These are phyloP conservation scores for Arthroderma sp. DNA, from an alignment of 2,329 filamentous ascomycete genomes.

Conservation along the genomic window DNA sequence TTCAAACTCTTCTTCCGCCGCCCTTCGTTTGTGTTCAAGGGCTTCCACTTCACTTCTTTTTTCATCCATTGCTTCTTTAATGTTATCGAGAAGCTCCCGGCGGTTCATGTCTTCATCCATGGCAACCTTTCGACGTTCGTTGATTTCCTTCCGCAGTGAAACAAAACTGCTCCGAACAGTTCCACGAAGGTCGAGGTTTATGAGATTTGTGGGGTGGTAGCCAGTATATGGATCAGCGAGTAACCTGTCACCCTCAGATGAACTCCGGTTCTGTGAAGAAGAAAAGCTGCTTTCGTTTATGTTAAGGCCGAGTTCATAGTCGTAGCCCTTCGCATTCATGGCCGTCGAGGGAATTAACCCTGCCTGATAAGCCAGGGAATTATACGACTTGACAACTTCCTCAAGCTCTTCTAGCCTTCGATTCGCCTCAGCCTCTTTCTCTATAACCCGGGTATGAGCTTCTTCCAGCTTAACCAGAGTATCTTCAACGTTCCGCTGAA, in stretches of 20 bases:
- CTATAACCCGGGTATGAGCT: constrained; percentile 64
- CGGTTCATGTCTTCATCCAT: constrained; percentile 91
- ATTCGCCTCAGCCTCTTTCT: constrained; percentile 80
- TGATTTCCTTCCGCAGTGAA: constrained; percentile 72
- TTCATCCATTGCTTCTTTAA: constrained; percentile 94
- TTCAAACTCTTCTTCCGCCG: constrained; percentile 86
- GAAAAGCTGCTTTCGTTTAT: constrained; percentile 72
- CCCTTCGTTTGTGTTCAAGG: constrained; percentile 72
- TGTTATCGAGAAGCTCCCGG: constrained; percentile 81
- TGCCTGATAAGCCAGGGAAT: constrained; percentile 86
- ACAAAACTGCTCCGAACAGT: constrained; percentile 67
- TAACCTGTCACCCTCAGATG: constrained; percentile 56
- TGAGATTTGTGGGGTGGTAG: constrained; percentile 76
- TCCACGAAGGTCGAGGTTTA: constrained; percentile 79
- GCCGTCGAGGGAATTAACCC: constrained; percentile 77
- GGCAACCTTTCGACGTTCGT: constrained; percentile 68
- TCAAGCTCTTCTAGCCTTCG: constrained; percentile 86
- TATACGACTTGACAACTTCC: constrained; percentile 76
- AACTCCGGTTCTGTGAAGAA: constrained; percentile 41
- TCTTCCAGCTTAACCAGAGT: constrained; percentile 68
- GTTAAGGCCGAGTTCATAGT: constrained; percentile 76
- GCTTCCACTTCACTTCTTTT: constrained; percentile 87
- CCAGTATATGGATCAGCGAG: constrained; percentile 70
- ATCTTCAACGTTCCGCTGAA: constrained; percentile 77
- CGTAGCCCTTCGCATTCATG: constrained; percentile 66